Percentiles rank a stretch among this genome's conserved stretches.
These are phyloP conservation scores for Phytophthora pini DNA, from an alignment of 352 stramenopile genomes.

Conservation along the genomic window DNA sequence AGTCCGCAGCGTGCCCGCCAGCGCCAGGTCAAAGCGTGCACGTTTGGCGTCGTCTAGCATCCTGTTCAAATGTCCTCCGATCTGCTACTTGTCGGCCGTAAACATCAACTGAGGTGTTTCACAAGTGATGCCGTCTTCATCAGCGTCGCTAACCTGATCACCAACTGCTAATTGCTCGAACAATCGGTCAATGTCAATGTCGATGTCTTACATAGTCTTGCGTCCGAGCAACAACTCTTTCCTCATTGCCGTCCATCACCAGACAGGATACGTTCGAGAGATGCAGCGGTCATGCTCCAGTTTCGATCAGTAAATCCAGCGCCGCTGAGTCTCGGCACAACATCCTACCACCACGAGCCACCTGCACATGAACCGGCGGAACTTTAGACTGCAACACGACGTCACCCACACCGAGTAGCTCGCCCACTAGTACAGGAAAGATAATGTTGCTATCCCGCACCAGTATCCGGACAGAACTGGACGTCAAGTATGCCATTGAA, in stretches of 20 bases:
- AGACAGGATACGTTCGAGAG: neutral
- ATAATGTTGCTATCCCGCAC: neutral
- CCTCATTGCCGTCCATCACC: neutral
- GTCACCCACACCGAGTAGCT: neutral
- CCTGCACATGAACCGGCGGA: neutral
- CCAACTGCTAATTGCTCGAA: slow-evolving; percentile 2
- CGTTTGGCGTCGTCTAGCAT: neutral
- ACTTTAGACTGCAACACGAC: no score
- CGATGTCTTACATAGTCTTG: slow-evolving; percentile 15
- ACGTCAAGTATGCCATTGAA: neutral
- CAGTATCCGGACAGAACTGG: neutral
- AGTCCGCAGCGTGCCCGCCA: neutral
- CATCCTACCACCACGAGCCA: neutral
- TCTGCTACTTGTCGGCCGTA: neutral
- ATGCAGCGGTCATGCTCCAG: neutral
- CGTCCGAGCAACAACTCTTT: slow-evolving; percentile 6
- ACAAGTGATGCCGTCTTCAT: neutral
- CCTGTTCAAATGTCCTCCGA: neutral
- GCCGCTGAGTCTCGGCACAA: neutral
- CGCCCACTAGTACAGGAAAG: neutral
- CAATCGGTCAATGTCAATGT: slow-evolving; percentile 10
- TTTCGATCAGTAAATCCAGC: neutral
- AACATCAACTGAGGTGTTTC: neutral
- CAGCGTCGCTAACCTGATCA: neutral
- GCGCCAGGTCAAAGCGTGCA: neutral